phyloP scores from a whole-genome alignment of 441 rosid genomes.

The Macaranga tanarius region DNA sequence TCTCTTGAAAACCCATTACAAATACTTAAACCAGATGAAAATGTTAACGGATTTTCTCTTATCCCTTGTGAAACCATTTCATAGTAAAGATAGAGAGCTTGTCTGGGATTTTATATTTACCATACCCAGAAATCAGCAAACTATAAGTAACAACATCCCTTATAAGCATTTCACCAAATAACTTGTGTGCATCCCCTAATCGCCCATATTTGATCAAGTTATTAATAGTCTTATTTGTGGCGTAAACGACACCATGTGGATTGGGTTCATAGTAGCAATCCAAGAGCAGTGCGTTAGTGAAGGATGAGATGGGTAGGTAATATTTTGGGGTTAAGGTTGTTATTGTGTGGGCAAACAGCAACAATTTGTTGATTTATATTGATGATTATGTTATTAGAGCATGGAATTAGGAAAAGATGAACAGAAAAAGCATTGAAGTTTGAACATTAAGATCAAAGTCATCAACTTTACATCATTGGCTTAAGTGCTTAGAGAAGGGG shows the following conservation, averaged over 20 bases:
- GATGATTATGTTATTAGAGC: background rate
- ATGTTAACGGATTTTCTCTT: constrained; percentile 58
- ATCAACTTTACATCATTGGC: background rate
- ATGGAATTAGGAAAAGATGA: background rate
- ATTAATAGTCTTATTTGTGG: constrained; percentile 41
- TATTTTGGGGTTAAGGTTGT: constrained; percentile 30
- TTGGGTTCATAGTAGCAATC: constrained; percentile 37
- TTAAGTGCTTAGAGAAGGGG: background rate
- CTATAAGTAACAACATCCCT: constrained; percentile 64
- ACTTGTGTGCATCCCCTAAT: constrained; percentile 38
- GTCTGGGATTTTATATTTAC: constrained; percentile 38
- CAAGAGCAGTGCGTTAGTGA: constrained; percentile 21
- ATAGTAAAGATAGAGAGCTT: constrained; percentile 44
- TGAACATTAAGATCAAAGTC: background rate
- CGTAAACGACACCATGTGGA: constrained; percentile 36
- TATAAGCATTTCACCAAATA: constrained; percentile 57
- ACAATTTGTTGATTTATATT: constrained; percentile 38
- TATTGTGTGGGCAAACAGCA: constrained; percentile 30
- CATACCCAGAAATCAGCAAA: constrained; percentile 52
- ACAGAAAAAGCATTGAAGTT: background rate
- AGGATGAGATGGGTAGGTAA: constrained; percentile 19
- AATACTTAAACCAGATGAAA: constrained; percentile 60
- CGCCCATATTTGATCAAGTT: constrained; percentile 41
- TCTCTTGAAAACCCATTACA: constrained; percentile 46
- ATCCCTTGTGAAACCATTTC: constrained; percentile 56